These are phyloP conservation scores for Capronia americana DNA, from an alignment of 2,329 filamentous ascomycete species.

Conservation along the genomic window DNA sequence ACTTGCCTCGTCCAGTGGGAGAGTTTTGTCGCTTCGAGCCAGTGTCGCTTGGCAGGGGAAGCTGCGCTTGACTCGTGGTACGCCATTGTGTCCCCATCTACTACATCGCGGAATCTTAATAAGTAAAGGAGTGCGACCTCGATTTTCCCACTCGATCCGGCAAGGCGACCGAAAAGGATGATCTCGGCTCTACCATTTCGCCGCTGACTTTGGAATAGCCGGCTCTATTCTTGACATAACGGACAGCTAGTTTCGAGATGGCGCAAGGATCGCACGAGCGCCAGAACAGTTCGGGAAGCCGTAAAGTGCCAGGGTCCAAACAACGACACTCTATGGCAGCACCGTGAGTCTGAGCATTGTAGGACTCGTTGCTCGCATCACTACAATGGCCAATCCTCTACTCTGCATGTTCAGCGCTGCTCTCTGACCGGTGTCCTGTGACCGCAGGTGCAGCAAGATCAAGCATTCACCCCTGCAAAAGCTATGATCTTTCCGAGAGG, in stretches of 20 bases:
- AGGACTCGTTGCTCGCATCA: no score
- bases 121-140: not conserved
- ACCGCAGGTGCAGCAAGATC: no score
- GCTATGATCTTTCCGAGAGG: not conserved
- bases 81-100: no score
- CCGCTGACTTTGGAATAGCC: not conserved
- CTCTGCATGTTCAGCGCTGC: no score
- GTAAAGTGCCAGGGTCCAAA: not conserved
- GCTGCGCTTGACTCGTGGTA: constrained; percentile 1
- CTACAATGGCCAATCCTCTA: no score
- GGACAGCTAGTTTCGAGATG: not conserved
- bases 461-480: not conserved
- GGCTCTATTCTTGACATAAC: constrained; percentile 18
- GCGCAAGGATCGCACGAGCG: constrained; percentile 1
- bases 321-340: not conserved
- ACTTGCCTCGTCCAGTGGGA: constrained; percentile 11
- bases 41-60: constrained; percentile 29
- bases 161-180: not conserved
- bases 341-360: not conserved
- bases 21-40: constrained; percentile 8
- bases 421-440: no score
- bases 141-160: not conserved
- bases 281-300: not conserved
- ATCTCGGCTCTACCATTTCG: not conserved
- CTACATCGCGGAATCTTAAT: not conserved